A percentile compares a stretch with the other conserved stretches of the same genome.
phyloP scores from a whole-genome alignment of 2,329 filamentous ascomycete species.

The Blastomyces parvus region DNA sequence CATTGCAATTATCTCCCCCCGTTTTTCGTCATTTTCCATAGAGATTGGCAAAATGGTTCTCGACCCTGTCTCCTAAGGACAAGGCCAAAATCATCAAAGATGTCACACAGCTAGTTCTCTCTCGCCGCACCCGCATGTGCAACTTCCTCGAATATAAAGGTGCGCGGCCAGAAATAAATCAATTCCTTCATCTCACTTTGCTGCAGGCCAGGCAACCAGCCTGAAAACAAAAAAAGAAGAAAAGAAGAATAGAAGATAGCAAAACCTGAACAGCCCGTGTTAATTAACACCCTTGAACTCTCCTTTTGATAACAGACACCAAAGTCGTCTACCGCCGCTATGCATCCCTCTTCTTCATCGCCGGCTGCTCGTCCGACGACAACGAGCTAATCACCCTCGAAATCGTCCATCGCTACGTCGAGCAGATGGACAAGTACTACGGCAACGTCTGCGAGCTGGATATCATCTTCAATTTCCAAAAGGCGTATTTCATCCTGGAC shows the following conservation, averaged over 20 bases:
- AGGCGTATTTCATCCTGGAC: conserved; percentile 98
- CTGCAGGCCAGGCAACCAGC: not conserved
- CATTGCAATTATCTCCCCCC: conserved; percentile 20
- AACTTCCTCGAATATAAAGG: conserved; percentile 99
- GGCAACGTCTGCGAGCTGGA: conserved; percentile 99
- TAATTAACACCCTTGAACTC: not conserved
- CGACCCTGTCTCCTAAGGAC: conserved; percentile 90
- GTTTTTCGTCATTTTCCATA: conserved; percentile 32
- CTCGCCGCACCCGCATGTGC: conserved; percentile 95
- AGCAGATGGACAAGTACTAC: conserved; percentile 99
- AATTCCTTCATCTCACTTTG: conserved; percentile 10
- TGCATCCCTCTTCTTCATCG: conserved; percentile 98
- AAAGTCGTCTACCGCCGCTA: conserved; percentile 99
- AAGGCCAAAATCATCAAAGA: conserved; percentile 99
- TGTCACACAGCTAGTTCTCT: conserved; percentile 93
- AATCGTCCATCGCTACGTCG: conserved; percentile 97
- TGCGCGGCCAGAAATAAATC: conserved; percentile 29
- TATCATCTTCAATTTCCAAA: conserved; percentile 99
- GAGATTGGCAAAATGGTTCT: conserved; percentile 99
- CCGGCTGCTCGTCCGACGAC: conserved; percentile 90
- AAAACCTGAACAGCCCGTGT: too few species aligned
- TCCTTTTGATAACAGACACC: conserved; percentile 54
- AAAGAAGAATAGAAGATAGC: too few species aligned
- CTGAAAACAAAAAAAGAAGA: not conserved
- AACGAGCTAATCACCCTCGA: conserved; percentile 98